phyloP scores from a whole-genome alignment of 805 yeast genomes.

The Starmera dryadoides region DNA sequence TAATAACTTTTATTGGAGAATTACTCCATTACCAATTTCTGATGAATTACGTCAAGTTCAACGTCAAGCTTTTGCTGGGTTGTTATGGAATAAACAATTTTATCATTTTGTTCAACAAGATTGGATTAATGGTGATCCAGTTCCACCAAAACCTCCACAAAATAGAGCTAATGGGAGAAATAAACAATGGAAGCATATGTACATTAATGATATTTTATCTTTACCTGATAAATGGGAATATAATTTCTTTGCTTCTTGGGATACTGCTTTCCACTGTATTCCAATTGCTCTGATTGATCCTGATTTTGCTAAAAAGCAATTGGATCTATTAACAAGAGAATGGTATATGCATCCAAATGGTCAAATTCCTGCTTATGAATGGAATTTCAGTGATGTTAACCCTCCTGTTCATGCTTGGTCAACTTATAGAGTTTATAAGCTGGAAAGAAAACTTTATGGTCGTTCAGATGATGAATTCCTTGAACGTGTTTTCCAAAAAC shows the following conservation, averaged over 20 bases:
- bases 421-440: constrained; percentile 76
- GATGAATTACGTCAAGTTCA: constrained; percentile 77
- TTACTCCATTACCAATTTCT: constrained; percentile 77
- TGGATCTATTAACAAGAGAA: constrained; percentile 80
- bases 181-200: constrained; percentile 82
- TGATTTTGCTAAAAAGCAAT: constrained; percentile 81
- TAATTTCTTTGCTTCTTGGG: constrained; percentile 97
- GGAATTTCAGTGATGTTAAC: constrained; percentile 94
- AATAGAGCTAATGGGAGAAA: constrained; percentile 85
- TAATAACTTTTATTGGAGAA: constrained; percentile 85
- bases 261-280: constrained; percentile 89
- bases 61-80: constrained; percentile 91
- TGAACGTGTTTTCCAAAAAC: constrained; percentile 89
- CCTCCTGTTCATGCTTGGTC: constrained; percentile 99
- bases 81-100: constrained; percentile 90
- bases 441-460: constrained; percentile 83
- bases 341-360: constrained; percentile 99
- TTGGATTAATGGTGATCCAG: constrained; percentile 86
- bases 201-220: constrained; percentile 80
- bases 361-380: constrained; percentile 94
- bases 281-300: constrained; percentile 94
- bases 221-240: constrained; percentile 96
- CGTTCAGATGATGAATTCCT: constrained; percentile 72
- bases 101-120: constrained; percentile 79
- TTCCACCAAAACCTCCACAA: constrained; percentile 68